Evolutionary conservation across 1,284 basidiomycete species (phyloP).

Genomic region (Trichosporon coremiiforme): DNA sequence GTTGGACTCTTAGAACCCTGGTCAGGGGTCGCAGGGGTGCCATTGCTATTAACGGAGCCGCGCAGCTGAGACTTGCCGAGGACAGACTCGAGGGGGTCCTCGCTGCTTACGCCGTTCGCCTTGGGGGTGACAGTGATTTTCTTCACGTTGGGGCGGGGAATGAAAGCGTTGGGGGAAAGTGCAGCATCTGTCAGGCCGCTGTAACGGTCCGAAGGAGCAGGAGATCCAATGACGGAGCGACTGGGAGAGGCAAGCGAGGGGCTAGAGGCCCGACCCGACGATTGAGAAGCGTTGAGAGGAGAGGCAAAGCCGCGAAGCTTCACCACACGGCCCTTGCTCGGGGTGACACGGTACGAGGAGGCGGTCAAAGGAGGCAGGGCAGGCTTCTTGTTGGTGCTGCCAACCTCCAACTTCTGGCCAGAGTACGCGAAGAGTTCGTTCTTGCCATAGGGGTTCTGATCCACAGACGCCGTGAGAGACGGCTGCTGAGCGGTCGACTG

Average conservation of each 20-base stretch:
- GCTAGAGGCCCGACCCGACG: slow-evolving; percentile 35
- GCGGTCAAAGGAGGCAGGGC: slow-evolving; percentile 56
- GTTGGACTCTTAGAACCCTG: slow-evolving; percentile 52
- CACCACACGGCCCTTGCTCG: slow-evolving; percentile 55
- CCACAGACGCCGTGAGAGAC: slow-evolving; percentile 77
- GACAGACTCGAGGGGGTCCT: slow-evolving; percentile 52
- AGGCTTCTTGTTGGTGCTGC: slow-evolving; percentile 56
- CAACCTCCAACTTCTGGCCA: slow-evolving; percentile 51
- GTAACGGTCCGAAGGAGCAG: slow-evolving; percentile 48
- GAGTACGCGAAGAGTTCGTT: slow-evolving; percentile 63
- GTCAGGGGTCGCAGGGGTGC: slow-evolving; percentile 51
- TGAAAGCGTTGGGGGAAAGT: slow-evolving; percentile 64
- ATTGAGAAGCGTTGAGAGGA: slow-evolving; percentile 45
- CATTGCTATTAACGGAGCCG: slow-evolving; percentile 56
- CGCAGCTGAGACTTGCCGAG: slow-evolving; percentile 52
- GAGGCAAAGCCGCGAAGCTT: slow-evolving; percentile 60
- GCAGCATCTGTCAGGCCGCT: slow-evolving; percentile 63
- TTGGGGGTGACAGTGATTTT: slow-evolving; percentile 82
- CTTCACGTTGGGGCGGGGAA: slow-evolving; percentile 82
- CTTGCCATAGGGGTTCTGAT: slow-evolving; percentile 80
- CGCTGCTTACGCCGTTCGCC: slow-evolving; percentile 41
- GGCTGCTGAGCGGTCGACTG: slow-evolving; percentile 49
- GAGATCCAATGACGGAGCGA: slow-evolving; percentile 43
- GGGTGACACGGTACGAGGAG: slow-evolving; percentile 56
- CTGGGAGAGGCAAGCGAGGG: slow-evolving; percentile 45